Conservation (phyloP, 257 asterid genomes). For the Solanum appendiculatum region DNA sequence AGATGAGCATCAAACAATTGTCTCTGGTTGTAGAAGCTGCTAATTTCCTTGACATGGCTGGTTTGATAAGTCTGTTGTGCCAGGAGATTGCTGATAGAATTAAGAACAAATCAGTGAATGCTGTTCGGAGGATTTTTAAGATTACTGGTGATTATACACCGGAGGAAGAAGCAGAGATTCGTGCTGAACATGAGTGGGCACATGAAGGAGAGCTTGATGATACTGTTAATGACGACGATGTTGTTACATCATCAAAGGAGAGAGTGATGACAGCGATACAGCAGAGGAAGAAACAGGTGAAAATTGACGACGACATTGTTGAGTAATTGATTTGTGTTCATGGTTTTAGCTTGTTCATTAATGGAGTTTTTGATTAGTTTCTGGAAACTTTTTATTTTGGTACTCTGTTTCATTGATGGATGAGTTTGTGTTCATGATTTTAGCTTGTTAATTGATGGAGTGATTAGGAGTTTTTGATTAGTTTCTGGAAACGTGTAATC, state of each 20-base stretch:
- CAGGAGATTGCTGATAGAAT: background rate
- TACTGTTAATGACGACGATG: background rate
- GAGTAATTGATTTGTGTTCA: background rate
- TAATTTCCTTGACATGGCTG: background rate
- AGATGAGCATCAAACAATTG: background rate
- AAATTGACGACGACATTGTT: background rate
- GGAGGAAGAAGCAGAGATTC: background rate
- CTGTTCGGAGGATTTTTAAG: background rate
- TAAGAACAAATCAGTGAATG: background rate
- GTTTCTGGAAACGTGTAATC: no score
- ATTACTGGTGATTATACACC: background rate
- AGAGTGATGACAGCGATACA: background rate
- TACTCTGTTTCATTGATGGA: background rate
- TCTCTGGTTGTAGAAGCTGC: slow-evolving; percentile 1
- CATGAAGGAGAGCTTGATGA: background rate
- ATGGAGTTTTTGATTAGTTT: background rate
- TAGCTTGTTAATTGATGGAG: no score
- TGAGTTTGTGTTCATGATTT: no score
- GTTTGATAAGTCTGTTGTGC: background rate
- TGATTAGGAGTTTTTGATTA: no score
- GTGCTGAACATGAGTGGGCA: background rate
- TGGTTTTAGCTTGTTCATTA: background rate
- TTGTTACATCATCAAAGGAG: background rate
- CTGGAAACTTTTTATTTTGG: background rate
- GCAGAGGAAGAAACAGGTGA: background rate